A percentile compares a stretch with the other conserved stretches of the same genome.
These are phyloP conservation scores for Trichosanthes cucumerina DNA, from an alignment of 306 rosid genomes.

Conservation along the genomic window DNA sequence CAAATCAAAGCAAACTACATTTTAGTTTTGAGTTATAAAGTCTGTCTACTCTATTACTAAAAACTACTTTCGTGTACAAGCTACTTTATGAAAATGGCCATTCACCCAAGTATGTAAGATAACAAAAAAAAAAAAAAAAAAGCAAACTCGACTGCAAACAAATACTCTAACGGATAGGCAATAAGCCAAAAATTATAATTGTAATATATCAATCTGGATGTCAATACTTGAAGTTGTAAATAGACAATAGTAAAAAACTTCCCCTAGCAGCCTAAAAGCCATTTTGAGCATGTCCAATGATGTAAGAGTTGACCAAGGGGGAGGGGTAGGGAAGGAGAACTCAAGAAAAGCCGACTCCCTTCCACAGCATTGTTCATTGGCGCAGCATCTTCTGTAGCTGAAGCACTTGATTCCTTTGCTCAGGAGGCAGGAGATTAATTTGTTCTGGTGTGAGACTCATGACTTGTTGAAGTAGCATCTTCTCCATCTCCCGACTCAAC, in stretches of 20 bases:
- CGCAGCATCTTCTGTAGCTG: slow-evolving; percentile 84
- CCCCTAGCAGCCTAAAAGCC: background rate
- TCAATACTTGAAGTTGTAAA: background rate
- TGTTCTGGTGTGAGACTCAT: slow-evolving; percentile 92
- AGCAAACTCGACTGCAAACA: background rate
- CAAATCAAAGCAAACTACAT: background rate
- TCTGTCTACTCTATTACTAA: background rate
- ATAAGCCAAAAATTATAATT: background rate
- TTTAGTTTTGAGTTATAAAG: background rate
- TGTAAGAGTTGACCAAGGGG: background rate
- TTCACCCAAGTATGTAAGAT: background rate
- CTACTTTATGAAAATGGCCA: background rate
- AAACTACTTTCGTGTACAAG: background rate
- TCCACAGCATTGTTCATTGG: slow-evolving; percentile 33
- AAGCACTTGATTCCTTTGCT: slow-evolving; percentile 88
- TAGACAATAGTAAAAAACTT: background rate
- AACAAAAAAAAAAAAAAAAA: background rate
- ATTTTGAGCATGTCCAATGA: background rate
- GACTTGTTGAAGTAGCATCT: slow-evolving; percentile 89
- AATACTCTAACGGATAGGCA: background rate
- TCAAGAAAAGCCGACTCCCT: background rate
- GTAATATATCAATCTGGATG: background rate
- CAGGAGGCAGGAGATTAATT: slow-evolving; percentile 80
- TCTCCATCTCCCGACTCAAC: slow-evolving; percentile 93
- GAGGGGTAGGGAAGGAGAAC: background rate